A percentile compares a stretch with the other conserved stretches of the same genome.
phyloP scores from a whole-genome alignment of 2,329 filamentous ascomycete genomes.

The Raffaelea ambrosiae region DNA sequence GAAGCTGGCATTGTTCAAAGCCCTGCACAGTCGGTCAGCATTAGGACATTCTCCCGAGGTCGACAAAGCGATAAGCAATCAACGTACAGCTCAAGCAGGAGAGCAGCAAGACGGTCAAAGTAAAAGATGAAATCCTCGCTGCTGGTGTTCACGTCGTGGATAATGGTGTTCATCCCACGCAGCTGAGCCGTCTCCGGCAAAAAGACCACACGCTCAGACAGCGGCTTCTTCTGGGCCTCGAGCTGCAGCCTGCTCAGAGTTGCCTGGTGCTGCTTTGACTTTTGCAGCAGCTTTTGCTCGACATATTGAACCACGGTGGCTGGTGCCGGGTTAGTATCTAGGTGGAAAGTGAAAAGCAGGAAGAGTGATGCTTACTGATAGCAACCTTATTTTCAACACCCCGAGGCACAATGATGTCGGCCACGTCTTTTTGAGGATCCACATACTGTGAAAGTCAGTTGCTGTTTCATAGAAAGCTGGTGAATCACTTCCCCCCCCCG shows the following conservation, averaged over 20 bases:
- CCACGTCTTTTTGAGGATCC: constrained; percentile 80
- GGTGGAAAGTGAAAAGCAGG: neutral
- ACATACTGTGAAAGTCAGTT: constrained; percentile 51
- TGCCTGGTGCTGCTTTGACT: constrained; percentile 73
- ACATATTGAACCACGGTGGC: constrained; percentile 94
- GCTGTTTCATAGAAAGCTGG: neutral
- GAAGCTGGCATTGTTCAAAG: constrained; percentile 70
- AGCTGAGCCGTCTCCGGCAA: constrained; percentile 74
- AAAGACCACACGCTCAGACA: constrained; percentile 67
- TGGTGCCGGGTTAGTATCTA: constrained; percentile 22
- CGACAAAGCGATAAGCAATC: too few species aligned
- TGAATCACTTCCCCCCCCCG: constrained; percentile 2
- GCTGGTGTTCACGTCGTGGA: constrained; percentile 69
- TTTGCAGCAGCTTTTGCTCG: constrained; percentile 74
- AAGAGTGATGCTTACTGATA: constrained; percentile 49
- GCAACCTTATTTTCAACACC: constrained; percentile 93
- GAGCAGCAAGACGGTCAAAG: constrained; percentile 79
- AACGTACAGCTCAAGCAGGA: constrained; percentile 67
- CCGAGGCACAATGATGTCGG: constrained; percentile 91
- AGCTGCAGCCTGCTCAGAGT: constrained; percentile 70
- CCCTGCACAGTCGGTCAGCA: constrained; percentile 35
- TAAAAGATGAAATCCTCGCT: constrained; percentile 96
- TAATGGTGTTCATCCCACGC: constrained; percentile 79
- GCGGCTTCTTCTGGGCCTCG: constrained; percentile 59
- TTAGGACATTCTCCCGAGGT: too few species aligned